Conservation (phyloP, 257 asterid species). For the Przewalskia tangutica region DNA sequence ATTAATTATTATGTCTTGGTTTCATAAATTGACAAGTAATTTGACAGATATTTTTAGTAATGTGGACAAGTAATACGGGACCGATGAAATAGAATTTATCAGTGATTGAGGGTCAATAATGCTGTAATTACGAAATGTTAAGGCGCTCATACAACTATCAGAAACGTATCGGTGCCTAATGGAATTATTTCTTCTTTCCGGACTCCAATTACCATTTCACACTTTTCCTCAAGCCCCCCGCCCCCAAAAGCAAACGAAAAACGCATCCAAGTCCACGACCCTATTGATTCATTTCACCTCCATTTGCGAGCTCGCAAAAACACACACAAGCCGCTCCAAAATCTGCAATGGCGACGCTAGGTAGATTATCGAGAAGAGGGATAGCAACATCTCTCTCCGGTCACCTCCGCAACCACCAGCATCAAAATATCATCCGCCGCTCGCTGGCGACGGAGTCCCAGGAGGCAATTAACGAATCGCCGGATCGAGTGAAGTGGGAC, state of each 20-base stretch:
- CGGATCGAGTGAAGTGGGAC: slow-evolving; percentile 86
- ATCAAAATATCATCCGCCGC: slow-evolving; percentile 10
- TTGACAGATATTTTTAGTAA: too few species aligned
- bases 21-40: too few species aligned
- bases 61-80: too few species aligned
- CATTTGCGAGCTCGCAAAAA: background rate
- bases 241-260: background rate
- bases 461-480: slow-evolving; percentile 34
- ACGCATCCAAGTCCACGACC: background rate
- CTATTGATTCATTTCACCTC: background rate
- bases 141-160: background rate
- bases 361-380: slow-evolving; percentile 50
- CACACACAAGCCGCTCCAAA: too few species aligned
- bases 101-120: background rate
- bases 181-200: background rate
- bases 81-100: background rate
- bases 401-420: background rate
- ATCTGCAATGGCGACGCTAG: slow-evolving; percentile 48
- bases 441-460: slow-evolving; percentile 41
- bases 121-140: background rate
- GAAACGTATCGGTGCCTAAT: background rate
- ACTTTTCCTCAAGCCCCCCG: background rate
- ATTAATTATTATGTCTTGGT: too few species aligned
- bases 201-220: background rate
- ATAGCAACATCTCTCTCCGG: slow-evolving; percentile 33